Conservation (phyloP, 2,329 filamentous ascomycete genomes). For the Paecilomyces sp. region DNA sequence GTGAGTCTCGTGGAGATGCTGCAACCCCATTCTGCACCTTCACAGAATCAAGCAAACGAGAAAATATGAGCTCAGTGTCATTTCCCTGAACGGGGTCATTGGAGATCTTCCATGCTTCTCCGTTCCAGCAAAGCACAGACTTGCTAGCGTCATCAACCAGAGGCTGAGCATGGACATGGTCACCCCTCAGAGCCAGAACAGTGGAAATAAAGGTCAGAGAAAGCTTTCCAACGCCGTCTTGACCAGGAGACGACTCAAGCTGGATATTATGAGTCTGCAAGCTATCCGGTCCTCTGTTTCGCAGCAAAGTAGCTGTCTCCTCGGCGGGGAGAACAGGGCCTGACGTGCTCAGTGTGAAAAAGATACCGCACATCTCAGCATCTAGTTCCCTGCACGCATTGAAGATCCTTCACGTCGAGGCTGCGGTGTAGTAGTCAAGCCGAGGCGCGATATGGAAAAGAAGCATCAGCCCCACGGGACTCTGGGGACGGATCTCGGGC, state of each 20-base stretch:
- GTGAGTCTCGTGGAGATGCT: conserved; percentile 7
- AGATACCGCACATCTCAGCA: conserved; percentile 44
- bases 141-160: conserved; percentile 50
- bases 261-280: conserved; percentile 24
- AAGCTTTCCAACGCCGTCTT: conserved; percentile 13
- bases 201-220: conserved; percentile 67
- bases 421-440: neutral
- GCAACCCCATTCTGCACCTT: neutral
- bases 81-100: conserved; percentile 58
- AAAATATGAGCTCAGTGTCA: conserved; percentile 67
- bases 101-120: conserved; percentile 79
- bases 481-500: conserved; percentile 15
- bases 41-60: conserved; percentile 46
- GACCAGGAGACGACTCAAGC: conserved; percentile 3
- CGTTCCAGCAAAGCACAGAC: conserved; percentile 89
- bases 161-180: conserved; percentile 65
- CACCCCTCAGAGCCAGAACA: conserved; percentile 82
- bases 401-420: neutral
- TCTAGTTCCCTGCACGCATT: conserved; percentile 1
- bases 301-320: conserved; percentile 26
- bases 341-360: conserved; percentile 40
- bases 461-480: neutral
- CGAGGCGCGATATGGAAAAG: neutral
- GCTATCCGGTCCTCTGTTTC: conserved; percentile 39
- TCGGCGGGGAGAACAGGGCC: conserved; percentile 21